Percentiles rank a stretch among this genome's conserved stretches.
Conservation (phyloP, 1,284 basidiomycete species). For the Crucibulum cyathiforme region DNA sequence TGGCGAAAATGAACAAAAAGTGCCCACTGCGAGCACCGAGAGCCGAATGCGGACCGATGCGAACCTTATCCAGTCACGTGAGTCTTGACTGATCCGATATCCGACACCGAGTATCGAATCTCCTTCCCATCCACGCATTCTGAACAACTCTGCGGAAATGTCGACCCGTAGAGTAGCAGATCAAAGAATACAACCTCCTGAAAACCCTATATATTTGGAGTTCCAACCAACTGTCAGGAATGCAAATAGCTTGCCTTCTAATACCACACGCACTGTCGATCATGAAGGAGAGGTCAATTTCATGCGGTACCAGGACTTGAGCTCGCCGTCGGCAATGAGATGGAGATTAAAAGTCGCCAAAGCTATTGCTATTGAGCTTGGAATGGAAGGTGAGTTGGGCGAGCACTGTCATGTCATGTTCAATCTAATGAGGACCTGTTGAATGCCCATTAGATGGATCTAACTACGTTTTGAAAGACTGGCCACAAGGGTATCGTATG, state of each 20-base stretch:
- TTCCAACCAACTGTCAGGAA: conserved; percentile 70
- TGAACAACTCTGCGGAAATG: conserved; percentile 31
- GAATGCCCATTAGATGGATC: conserved; percentile 49
- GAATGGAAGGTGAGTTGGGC: conserved; percentile 51
- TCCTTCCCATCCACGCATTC: not conserved
- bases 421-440: conserved; percentile 1
- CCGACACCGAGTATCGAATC: too few relatives aligned
- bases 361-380: conserved; percentile 59
- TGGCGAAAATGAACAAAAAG: too few relatives aligned
- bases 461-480: conserved; percentile 65
- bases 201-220: conserved; percentile 59
- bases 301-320: conserved; percentile 58
- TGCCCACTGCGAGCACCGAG: too few relatives aligned
- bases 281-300: conserved; percentile 70
- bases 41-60: too few relatives aligned
- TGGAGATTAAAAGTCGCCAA: conserved; percentile 68
- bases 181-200: conserved; percentile 44
- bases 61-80: too few relatives aligned
- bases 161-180: conserved; percentile 38
- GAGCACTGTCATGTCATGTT: not conserved
- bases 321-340: conserved; percentile 56
- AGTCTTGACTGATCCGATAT: too few relatives aligned
- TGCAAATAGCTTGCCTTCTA: conserved; percentile 55
- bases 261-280: conserved; percentile 59
- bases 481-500: conserved; percentile 73